Evolutionary conservation across 495 filamentous ascomycete genomes (phyloP).

Genomic region (Aspergillus incahuasiensis): DNA sequence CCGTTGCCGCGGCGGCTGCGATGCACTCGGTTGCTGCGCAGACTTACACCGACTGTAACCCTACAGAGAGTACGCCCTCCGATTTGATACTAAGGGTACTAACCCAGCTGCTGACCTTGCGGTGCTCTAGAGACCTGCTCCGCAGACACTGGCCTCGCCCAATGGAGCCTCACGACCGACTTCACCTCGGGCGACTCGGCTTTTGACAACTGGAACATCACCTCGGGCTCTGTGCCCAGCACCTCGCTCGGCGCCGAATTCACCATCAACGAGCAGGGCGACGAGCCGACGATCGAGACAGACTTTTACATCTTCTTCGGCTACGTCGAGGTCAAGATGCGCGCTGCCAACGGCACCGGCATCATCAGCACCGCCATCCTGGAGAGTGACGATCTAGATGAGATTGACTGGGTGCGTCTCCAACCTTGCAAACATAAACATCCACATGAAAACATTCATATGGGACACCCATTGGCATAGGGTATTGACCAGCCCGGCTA

Average conservation of each 20-base stretch:
- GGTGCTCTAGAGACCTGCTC: conserved; percentile 53
- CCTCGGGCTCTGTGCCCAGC: conserved; percentile 49
- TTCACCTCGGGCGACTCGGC: conserved; percentile 53
- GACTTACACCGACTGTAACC: conserved; percentile 42
- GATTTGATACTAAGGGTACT: not conserved
- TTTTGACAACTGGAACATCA: conserved; percentile 56
- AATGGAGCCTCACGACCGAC: conserved; percentile 53
- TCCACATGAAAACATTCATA: not conserved
- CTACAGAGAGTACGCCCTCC: conserved; percentile 21
- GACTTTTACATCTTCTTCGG: conserved; percentile 80
- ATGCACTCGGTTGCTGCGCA: conserved; percentile 23
- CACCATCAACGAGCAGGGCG: conserved; percentile 62
- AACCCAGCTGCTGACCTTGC: not conserved
- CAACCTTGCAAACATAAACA: not conserved
- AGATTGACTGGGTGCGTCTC: conserved; percentile 78
- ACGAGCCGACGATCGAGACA: conserved; percentile 69
- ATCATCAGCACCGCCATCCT: conserved; percentile 78
- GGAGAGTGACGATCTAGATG: conserved; percentile 84
- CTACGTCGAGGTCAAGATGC: conserved; percentile 62
- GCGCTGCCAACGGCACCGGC: conserved; percentile 66
- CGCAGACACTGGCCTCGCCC: conserved; percentile 58
- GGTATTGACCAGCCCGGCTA: no score
- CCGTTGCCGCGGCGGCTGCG: not conserved
- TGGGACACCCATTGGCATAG: not conserved
- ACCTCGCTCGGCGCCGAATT: conserved; percentile 58